Evolutionary conservation across 768 basidiomycete species (phyloP).

Genomic region (Rhodotorula graminis): DNA sequence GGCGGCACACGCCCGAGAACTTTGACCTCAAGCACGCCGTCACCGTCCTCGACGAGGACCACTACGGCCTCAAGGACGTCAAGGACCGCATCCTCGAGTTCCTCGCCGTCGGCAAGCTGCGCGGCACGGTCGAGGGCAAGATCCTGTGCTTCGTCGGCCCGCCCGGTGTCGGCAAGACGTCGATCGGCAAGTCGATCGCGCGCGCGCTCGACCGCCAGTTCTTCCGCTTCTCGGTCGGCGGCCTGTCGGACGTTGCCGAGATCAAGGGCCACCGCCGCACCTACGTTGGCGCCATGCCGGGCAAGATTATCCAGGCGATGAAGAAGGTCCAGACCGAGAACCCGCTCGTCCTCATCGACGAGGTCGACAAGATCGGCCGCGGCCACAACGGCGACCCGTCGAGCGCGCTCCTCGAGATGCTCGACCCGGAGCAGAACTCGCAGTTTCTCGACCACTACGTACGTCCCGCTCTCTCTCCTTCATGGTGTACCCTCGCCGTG

Average conservation of each 20-base stretch:
- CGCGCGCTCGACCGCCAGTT: conserved; percentile 84
- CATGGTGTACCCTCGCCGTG: too few relatives aligned
- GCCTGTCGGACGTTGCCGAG: conserved; percentile 94
- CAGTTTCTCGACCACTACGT: conserved; percentile 77
- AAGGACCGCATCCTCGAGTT: conserved; percentile 90
- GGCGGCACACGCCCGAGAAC: conserved; percentile 86
- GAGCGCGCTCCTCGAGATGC: conserved; percentile 82
- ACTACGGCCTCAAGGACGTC: conserved; percentile 91
- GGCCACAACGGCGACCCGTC: conserved; percentile 84
- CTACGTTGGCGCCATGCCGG: conserved; percentile 58
- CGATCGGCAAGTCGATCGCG: conserved; percentile 90
- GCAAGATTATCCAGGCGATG: conserved; percentile 69
- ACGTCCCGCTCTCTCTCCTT: conserved; percentile 54
- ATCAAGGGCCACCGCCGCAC: conserved; percentile 97
- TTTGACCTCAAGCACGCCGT: conserved; percentile 59
- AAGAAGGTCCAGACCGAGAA: conserved; percentile 79
- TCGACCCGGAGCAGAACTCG: conserved; percentile 69
- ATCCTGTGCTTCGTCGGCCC: conserved; percentile 95
- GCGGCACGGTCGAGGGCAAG: conserved; percentile 93
- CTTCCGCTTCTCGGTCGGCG: conserved; percentile 95
- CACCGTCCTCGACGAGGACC: conserved; percentile 78
- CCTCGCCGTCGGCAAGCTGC: conserved; percentile 75
- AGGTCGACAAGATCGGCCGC: conserved; percentile 70
- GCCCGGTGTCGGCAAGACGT: conserved; percentile 95
- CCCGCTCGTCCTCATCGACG: conserved; percentile 63